phyloP scores from a whole-genome alignment of 306 rosid genomes.

The Biancaea sappan region DNA sequence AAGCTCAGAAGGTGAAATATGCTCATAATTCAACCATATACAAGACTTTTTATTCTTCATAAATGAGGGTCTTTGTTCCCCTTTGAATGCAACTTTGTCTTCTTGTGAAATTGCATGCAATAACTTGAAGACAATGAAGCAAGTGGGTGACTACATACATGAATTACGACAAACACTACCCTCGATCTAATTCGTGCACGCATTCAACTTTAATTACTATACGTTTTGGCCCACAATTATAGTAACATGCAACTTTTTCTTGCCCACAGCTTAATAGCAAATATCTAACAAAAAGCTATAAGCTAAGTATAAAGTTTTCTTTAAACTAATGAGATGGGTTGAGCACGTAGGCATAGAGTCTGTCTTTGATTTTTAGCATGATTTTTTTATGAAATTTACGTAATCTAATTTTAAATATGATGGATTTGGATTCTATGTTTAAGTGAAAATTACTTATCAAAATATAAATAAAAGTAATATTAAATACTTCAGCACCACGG shows the following conservation, averaged over 20 bases:
- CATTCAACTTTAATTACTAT: background rate
- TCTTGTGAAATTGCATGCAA: background rate
- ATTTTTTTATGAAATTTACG: too few relatives aligned
- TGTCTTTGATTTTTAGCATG: too few relatives aligned
- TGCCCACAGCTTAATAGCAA: background rate
- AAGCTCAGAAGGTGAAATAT: background rate
- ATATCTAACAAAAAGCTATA: too few relatives aligned
- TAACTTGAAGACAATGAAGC: constrained; percentile 19
- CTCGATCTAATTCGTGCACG: background rate
- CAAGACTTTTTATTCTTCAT: constrained; percentile 11
- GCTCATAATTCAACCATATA: constrained; percentile 15
- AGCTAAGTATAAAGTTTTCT: too few relatives aligned
- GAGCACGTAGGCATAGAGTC: background rate
- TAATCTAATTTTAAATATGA: too few relatives aligned
- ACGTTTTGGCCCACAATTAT: too few relatives aligned
- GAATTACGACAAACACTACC: background rate
- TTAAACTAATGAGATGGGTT: background rate
- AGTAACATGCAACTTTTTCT: background rate
- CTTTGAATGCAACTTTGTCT: constrained; percentile 35
- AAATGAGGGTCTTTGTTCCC: background rate
- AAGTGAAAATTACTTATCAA: too few relatives aligned
- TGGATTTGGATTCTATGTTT: too few relatives aligned
- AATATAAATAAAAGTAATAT: too few relatives aligned
- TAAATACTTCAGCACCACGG: too few relatives aligned
- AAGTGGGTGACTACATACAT: background rate